These are phyloP conservation scores for Sporothrix variecibatus DNA, from an alignment of 2,329 filamentous ascomycete genomes.

Conservation along the genomic window DNA sequence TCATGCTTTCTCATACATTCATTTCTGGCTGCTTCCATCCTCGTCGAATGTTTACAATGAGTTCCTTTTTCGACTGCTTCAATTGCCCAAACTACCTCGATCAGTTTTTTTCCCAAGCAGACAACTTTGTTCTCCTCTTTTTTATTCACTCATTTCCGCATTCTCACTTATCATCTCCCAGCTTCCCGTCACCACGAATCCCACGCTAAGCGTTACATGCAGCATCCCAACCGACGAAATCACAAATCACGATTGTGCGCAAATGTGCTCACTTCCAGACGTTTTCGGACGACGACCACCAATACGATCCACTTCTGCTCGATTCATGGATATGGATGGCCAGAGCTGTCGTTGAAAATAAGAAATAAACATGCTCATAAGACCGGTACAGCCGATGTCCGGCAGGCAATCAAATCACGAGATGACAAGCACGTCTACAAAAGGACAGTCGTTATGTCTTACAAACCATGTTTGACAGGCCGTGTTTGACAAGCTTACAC, in stretches of 20 bases:
- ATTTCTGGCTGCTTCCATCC: not conserved
- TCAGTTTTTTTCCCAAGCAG: not conserved
- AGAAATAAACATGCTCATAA: conserved; percentile 11
- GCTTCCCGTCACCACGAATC: not conserved
- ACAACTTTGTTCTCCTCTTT: not conserved
- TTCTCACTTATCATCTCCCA: not conserved
- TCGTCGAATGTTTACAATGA: no score
- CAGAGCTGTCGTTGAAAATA: not conserved
- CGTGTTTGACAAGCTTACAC: not conserved
- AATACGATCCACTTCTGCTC: not conserved
- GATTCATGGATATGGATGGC: not conserved
- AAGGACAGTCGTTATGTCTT: not conserved
- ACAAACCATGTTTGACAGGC: not conserved
- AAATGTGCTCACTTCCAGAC: conserved; percentile 19
- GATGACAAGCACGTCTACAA: not conserved
- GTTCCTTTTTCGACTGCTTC: no score
- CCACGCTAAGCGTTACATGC: not conserved
- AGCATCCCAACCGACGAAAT: not conserved
- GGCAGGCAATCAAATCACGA: not conserved
- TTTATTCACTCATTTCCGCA: not conserved
- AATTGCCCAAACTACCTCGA: no score
- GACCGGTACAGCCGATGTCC: not conserved
- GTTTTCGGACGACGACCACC: not conserved
- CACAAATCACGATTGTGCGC: not conserved
- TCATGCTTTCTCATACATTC: not conserved